Conservation (phyloP, 768 basidiomycete genomes). For the Psilocybe sp. region DNA sequence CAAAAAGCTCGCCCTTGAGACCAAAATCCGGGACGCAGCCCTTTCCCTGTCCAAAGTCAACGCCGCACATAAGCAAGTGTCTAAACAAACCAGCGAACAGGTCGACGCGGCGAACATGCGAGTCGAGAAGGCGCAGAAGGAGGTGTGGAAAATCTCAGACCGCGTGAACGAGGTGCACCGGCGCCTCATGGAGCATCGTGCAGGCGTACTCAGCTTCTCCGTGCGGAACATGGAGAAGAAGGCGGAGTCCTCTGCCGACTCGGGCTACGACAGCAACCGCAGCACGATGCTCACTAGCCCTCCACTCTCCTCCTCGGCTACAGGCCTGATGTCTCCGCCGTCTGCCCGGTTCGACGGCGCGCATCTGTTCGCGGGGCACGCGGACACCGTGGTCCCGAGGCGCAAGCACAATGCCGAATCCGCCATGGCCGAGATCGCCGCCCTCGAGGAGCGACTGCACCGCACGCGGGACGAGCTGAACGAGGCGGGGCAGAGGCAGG, state of each 20-base stretch:
- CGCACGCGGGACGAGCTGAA: constrained; percentile 57
- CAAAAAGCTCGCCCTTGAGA: constrained; percentile 78
- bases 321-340: constrained; percentile 36
- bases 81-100: constrained; percentile 68
- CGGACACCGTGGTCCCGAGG: constrained; percentile 58
- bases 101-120: constrained; percentile 72
- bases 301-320: constrained; percentile 30
- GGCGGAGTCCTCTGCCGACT: constrained; percentile 33
- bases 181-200: constrained; percentile 76
- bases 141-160: constrained; percentile 66
- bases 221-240: constrained; percentile 67
- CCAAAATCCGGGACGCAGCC: constrained; percentile 86
- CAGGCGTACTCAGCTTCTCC: constrained; percentile 74
- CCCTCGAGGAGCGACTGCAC: constrained; percentile 65
- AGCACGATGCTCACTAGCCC: constrained; percentile 49
- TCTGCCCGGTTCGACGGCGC: constrained; percentile 72
- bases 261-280: constrained; percentile 50
- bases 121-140: constrained; percentile 67
- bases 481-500: constrained; percentile 58
- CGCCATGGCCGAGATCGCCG: constrained; percentile 39
- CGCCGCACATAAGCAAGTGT: constrained; percentile 51
- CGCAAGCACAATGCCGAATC: constrained; percentile 40
- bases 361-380: constrained; percentile 84
- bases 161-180: constrained; percentile 60
- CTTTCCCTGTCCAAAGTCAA: constrained; percentile 71